Base-by-base conservation (phyloP, 345 rosid species). In the Syzygium jambos region DNA sequence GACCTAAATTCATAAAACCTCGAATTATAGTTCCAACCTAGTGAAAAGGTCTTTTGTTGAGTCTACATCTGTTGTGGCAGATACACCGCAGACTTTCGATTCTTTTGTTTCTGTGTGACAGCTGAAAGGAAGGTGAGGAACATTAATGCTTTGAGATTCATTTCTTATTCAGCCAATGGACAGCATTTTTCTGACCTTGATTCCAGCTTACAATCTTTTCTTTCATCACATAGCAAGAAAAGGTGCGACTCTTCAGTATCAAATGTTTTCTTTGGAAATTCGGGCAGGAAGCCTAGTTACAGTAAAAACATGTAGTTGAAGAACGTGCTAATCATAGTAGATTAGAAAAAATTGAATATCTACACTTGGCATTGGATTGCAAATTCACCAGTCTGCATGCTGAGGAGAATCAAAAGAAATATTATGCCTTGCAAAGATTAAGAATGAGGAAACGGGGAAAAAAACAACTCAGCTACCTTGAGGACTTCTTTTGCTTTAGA, bases 401-500 rank as follows among this genome's bases (percentile, higher is more conserved):
- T 38, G 49, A 73, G 1, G 49, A 21, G 82, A 73, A 38, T 73
- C 82, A 73, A 73, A 19, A 38, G 27, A 41, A 51, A 3, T 65
- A 22, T 30, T 11, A 29, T 16, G 46, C 46, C 30, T 19, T 49
- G 84, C 82, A 30, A 68, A 52, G 56, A 77, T 63, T 22, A 63
- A 52, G 43, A 63, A 59, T 65, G 16, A 51, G 51, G 41, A 49
- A 21, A 85, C 8, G n/a, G 78, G 49, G 25, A 73, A 73, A 34
- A 0, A 38, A 73, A 73, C 0, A 38, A 38, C 82, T 38, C 16
- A 80, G 85, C 59, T 88, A 94, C 98, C 95, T 93, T 87, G 25
- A 94, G 94, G 92, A 95, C 93, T 84, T 94, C 91, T 87, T 92
- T 95, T 38, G 96, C 98, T 78, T 89, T 91, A 27, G 85, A 85